Base-by-base conservation (phyloP, 805 yeast species). In the Pichia kluyveri region DNA sequence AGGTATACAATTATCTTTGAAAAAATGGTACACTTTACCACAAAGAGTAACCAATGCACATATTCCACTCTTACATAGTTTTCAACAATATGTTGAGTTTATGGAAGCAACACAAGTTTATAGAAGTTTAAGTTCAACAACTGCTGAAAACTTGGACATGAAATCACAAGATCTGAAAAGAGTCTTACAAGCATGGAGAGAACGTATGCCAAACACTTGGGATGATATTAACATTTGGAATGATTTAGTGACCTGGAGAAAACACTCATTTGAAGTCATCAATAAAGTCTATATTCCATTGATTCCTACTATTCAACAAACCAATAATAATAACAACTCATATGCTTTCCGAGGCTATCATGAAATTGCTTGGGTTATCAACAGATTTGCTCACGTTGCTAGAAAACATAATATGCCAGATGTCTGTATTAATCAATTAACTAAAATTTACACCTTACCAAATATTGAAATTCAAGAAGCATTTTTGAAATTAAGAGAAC, bases 401-500 rank as follows among this genome's bases (percentile, higher is more conserved):
- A 77, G 99, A 54, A 88, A 89, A 65, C 99, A 93, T 64, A 83
- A 86, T 54, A 86, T 93, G 95, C 86, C 96, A 2, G 97, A 93
- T 48, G 99, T 95, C 38, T 93, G 99, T 69, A 81, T 91, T 54
- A 85, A 80, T 53, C 97, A 93, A 62, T 71, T 93, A 61, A 86
- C 96, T 2, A 85, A 90, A 72, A 93, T 93, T 48, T 93, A 93
- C 67, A 91, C 95, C 3, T 70, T 93, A 53, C 99, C 99, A 18
- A 93, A 93, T 60, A 93, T 93, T 62, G 99, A 93, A 69, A 93
- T 93, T 52, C 99, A 91, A 65, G 99, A 93, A 60, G 99, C 99
- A 0, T 93, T 93, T 69, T 69, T 93, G 69, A 93, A 93, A 63
- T 72, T 93, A 56, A 79, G 96, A 50, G 99, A 93, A 63, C 99